phyloP scores from a whole-genome alignment of 1,284 basidiomycete species.

The Ustilago bromivora region DNA sequence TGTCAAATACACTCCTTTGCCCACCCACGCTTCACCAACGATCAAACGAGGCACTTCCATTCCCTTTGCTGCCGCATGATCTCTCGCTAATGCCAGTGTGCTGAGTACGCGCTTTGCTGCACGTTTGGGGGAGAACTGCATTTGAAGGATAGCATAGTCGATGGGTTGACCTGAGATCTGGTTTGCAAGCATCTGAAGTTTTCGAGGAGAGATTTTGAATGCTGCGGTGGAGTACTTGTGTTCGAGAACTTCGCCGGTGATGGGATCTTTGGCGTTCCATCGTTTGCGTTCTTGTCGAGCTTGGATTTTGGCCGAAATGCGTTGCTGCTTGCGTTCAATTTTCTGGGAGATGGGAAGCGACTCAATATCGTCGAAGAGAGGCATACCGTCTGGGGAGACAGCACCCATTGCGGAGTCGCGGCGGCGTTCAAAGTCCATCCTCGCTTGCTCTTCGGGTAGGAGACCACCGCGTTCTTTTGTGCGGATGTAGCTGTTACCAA shows the following conservation, averaged over 20 bases:
- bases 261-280: conserved; percentile 57
- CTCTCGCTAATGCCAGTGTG: conserved; percentile 86
- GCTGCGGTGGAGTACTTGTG: conserved; percentile 90
- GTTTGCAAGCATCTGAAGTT: conserved; percentile 86
- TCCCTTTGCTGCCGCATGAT: conserved; percentile 86
- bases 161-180: conserved; percentile 77
- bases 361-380: conserved; percentile 59
- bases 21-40: conserved; percentile 92
- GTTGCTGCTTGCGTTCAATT: conserved; percentile 38
- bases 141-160: conserved; percentile 94
- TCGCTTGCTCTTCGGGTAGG: conserved; percentile 55
- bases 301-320: conserved; percentile 43
- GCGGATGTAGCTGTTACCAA: conserved; percentile 37
- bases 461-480: conserved; percentile 51
- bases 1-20: conserved; percentile 80
- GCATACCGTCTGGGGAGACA: conserved; percentile 58
- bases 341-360: conserved; percentile 46
- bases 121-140: conserved; percentile 93
- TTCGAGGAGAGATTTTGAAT: conserved; percentile 93
- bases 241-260: conserved; percentile 71
- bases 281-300: conserved; percentile 58
- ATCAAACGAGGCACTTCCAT: conserved; percentile 81
- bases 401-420: conserved; percentile 58
- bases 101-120: conserved; percentile 86
- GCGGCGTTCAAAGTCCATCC: conserved; percentile 45